Evolutionary conservation across 257 asterid species (phyloP).

Genomic region (Sherardia arvensis): DNA sequence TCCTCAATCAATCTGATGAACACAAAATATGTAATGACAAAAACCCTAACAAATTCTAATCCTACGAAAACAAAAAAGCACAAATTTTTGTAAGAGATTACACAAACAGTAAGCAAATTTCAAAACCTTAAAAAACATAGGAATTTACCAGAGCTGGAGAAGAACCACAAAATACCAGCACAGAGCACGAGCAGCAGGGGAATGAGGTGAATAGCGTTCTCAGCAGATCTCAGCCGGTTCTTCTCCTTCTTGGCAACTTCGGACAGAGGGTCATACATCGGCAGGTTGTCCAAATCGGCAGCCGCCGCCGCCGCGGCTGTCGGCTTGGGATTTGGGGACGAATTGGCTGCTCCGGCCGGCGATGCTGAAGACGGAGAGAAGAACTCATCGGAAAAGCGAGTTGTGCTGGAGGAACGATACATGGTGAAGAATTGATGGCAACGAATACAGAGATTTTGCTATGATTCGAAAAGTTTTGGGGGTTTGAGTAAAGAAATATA

Average conservation of each 20-base stretch:
- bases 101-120: neutral
- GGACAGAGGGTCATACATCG: conserved; percentile 43
- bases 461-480: neutral
- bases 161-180: conserved; percentile 53
- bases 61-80: neutral
- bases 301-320: conserved; percentile 1
- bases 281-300: conserved; percentile 26
- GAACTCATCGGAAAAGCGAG: conserved; percentile 61
- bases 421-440: conserved; percentile 10
- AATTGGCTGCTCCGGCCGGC: conserved; percentile 3
- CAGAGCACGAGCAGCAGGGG: conserved; percentile 53
- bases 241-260: conserved; percentile 49
- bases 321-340: conserved; percentile 18
- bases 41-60: neutral
- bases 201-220: conserved; percentile 58
- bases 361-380: conserved; percentile 15
- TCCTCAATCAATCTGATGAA: neutral
- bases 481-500: neutral
- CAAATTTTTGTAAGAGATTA: neutral
- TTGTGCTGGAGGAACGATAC: conserved; percentile 54
- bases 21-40: neutral
- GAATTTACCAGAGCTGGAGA: conserved; percentile 67
- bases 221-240: conserved; percentile 59
- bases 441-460: neutral
- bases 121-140: no score